Base-by-base conservation (phyloP, 1,284 basidiomycete species). In the Sporisorium sorghi region DNA sequence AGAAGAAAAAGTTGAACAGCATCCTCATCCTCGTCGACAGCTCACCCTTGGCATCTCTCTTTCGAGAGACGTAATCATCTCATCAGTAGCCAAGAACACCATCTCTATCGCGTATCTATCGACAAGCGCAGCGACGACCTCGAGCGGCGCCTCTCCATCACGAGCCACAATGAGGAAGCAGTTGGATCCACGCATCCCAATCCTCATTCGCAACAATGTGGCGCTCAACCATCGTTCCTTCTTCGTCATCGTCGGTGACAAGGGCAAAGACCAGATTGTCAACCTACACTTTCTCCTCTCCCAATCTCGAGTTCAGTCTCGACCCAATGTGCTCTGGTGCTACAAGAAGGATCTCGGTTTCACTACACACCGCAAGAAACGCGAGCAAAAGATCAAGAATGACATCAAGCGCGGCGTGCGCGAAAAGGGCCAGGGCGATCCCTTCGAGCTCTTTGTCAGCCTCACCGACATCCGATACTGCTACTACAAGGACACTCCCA, bases 381-480 rank as follows among this genome's bases (percentile, higher is more conserved):
- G 83, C 37, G 83, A 83, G 65, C 79, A 80, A 43, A 83, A 84
- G 71, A 80, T 84, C 75, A 82, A 82, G 71, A 73, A 80, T 44
- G 83, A 83, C 40, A 81, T 84, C 69, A 82, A 97, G 86, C 90
- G 93, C 28, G 95, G 96, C 8, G 90, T 95, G 49, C 89, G 96
- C 23, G 96, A 99, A 81, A 90, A 92, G 24, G 96, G 96, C 82
- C 93, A 98, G 64, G 93, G 76, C 39, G 91, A 93, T 84, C 96
- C 97, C 1, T 99, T 99, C 82, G 97, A 99, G 87, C 92, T 99
- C 58, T 99, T 99, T 82, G 91, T 99, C 24, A 92, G 93, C 3
- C 94, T 98, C n/a, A 99, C 97, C 9, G 96, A 99, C 85, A 98
- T 99, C 65, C 91, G 96, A 70, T 99, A 99, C 87, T 82, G 82